These are phyloP conservation scores for Trichosporon sp. DNA, from an alignment of 1,284 basidiomycete species.

Conservation along the genomic window DNA sequence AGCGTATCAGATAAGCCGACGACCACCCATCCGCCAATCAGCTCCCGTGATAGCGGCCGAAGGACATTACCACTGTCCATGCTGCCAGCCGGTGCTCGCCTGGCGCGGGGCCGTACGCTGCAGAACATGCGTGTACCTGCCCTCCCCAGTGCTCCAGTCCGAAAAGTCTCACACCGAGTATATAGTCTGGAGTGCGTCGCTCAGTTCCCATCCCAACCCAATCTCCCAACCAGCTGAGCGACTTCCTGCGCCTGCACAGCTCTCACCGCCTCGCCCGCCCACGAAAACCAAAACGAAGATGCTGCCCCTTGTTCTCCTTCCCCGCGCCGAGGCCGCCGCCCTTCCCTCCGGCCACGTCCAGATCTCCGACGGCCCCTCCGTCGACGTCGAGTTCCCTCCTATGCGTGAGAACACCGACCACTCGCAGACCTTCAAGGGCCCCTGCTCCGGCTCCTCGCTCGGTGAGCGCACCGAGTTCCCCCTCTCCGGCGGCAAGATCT, in stretches of 20 bases:
- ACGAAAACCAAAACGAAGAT: neutral
- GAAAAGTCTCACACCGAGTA: neutral
- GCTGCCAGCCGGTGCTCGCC: neutral
- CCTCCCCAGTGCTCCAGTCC: too few relatives aligned
- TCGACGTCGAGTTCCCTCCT: neutral
- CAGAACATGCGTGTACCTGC: neutral
- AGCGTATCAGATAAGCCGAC: slow-evolving; percentile 4
- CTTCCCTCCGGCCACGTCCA: neutral
- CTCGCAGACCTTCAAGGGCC: slow-evolving; percentile 2
- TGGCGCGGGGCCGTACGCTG: neutral
- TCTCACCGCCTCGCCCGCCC: neutral
- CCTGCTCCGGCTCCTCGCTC: slow-evolving; percentile 1
- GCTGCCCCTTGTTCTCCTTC: neutral
- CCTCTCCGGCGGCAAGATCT: slow-evolving; percentile 15
- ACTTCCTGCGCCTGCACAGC: too few relatives aligned
- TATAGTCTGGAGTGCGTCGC: neutral
- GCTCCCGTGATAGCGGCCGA: neutral
- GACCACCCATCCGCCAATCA: neutral
- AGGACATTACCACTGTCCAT: neutral
- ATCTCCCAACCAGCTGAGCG: neutral
- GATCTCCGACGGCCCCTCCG: neutral
- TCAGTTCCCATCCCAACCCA: neutral
- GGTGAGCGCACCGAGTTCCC: slow-evolving; percentile 13
- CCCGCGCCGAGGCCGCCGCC: neutral
- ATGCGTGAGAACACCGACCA: neutral